Evolutionary conservation across 2,329 filamentous ascomycete species (phyloP), one percentile per base, ranked within the genome.

Genomic region (Reticulascus tulasneorum): DNA sequence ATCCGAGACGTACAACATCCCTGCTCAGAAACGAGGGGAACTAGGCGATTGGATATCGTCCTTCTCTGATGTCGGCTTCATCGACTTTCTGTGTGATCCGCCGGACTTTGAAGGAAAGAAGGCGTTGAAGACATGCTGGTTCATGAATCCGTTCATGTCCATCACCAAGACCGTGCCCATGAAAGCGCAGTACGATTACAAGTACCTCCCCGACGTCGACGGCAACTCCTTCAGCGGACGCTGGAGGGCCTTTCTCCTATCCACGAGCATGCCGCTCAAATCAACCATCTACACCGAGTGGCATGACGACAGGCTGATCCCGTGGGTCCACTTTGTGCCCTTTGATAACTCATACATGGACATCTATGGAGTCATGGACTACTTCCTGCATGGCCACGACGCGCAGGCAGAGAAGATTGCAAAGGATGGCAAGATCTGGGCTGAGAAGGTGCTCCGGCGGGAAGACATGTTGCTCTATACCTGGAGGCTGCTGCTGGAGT

Each of bases 311-410:
- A 63, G 78, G 5, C 57, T 83, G 1, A 59, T 78, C 10, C 68
- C 76, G 0, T 84, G 78, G 79, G 62, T 66, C 35, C 79, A 83
- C 52, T 83, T 79, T 47, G 69, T 77, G 1, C 79, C 79, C 5
- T 66, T 82, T 55, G 73, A 80, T 47, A 76, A 75, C 45, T 65
- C 66, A 1, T 79, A 73, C 42, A 58, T 70, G 35, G 79, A 82
- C 24, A 46, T 81, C 7, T 80, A 77, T 38, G 71, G 64, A 12
- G 63, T 78, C 12, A 53, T 79, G 52, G 68, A 72, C 12, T 81
- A 76, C 48, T 79, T 81, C 47, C 69, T 71, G 4, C 51, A 50
- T 16, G 52, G 49, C 21, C 74, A 77, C 45, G 50, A 58, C 6
- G 56, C 60, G 19, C 15, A 30, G 12, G 76, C 73, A 2, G 58